Percentiles rank a stretch among this genome's conserved stretches.
Evolutionary conservation across 768 basidiomycete genomes (phyloP).

Genomic region (Paxillus rubicundulus): DNA sequence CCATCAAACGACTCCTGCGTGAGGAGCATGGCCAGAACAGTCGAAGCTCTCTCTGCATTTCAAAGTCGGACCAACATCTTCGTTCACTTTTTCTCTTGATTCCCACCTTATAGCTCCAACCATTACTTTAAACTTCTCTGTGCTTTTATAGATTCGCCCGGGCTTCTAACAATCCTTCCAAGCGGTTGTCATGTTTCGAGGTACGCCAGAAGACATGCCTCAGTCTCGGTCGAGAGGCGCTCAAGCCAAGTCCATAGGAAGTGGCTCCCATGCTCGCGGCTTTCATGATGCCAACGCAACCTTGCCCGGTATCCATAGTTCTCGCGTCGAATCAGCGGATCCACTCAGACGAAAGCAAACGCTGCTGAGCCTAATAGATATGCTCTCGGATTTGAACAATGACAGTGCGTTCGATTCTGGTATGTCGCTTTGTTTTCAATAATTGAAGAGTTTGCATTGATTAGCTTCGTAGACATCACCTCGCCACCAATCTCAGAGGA

Average conservation of each 20-base stretch:
- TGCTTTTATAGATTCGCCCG: conserved; percentile 20
- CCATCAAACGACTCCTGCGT: conserved; percentile 25
- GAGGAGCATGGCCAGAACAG: conserved; percentile 35
- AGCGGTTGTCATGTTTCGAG: conserved; percentile 29
- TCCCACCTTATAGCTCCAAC: conserved; percentile 29
- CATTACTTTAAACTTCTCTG: conserved; percentile 12
- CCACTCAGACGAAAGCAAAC: conserved; percentile 44
- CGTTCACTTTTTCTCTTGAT: conserved; percentile 27
- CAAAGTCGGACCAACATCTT: conserved; percentile 31
- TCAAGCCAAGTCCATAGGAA: conserved; percentile 25
- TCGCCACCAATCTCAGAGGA: conserved; percentile 41
- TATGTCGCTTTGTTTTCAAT: conserved; percentile 17
- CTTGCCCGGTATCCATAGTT: conserved; percentile 21
- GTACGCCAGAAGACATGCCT: conserved; percentile 29
- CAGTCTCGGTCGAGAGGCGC: conserved; percentile 26
- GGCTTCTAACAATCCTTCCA: conserved; percentile 19
- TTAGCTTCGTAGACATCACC: conserved; percentile 17
- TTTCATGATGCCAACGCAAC: conserved; percentile 28
- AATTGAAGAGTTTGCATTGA: conserved; percentile 6
- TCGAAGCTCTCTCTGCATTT: conserved; percentile 35
- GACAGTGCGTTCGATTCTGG: conserved; percentile 37
- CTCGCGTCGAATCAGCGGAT: conserved; percentile 27
- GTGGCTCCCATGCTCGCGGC: conserved; percentile 21
- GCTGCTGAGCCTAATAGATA: conserved; percentile 45
- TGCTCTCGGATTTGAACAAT: conserved; percentile 42